A percentile compares a stretch with the other conserved stretches of the same genome.
Conservation (phyloP, 1,284 basidiomycete species). For the Ganoderma lucidum region DNA sequence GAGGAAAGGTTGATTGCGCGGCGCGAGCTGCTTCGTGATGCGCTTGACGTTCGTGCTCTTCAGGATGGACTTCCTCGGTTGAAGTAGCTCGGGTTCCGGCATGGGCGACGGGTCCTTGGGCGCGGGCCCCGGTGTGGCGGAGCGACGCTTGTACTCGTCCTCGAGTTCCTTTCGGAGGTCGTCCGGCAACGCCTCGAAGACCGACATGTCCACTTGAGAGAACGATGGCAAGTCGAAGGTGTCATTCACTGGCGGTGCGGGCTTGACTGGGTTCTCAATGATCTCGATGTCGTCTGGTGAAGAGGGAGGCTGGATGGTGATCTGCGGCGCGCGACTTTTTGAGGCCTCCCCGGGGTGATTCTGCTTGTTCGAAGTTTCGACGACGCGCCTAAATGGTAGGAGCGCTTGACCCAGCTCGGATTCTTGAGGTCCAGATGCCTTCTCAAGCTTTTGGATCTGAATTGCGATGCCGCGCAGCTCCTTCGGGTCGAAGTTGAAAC, state of each 20-base stretch:
- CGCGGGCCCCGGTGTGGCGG: constrained; percentile 49
- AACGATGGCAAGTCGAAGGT: constrained; percentile 66
- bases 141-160: constrained; percentile 67
- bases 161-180: constrained; percentile 78
- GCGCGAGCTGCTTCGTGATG: constrained; percentile 69
- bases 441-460: constrained; percentile 90
- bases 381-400: constrained; percentile 60
- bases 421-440: constrained; percentile 37
- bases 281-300: constrained; percentile 42
- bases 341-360: constrained; percentile 24
- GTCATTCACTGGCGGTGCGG: not conserved
- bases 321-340: constrained; percentile 32
- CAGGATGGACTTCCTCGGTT: constrained; percentile 40
- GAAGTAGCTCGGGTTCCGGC: constrained; percentile 15
- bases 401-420: constrained; percentile 57
- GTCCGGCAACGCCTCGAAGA: constrained; percentile 75
- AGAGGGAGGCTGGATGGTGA: constrained; percentile 43
- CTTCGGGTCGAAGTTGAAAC: constrained; percentile 80
- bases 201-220: constrained; percentile 78
- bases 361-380: constrained; percentile 32
- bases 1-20: too few species aligned
- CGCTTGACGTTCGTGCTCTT: constrained; percentile 57
- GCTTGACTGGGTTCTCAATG: constrained; percentile 27
- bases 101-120: constrained; percentile 28
- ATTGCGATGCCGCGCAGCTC: constrained; percentile 96